Evolutionary conservation across 169 alveolate species (phyloP).

Genomic region (Eimeria sp.): DNA sequence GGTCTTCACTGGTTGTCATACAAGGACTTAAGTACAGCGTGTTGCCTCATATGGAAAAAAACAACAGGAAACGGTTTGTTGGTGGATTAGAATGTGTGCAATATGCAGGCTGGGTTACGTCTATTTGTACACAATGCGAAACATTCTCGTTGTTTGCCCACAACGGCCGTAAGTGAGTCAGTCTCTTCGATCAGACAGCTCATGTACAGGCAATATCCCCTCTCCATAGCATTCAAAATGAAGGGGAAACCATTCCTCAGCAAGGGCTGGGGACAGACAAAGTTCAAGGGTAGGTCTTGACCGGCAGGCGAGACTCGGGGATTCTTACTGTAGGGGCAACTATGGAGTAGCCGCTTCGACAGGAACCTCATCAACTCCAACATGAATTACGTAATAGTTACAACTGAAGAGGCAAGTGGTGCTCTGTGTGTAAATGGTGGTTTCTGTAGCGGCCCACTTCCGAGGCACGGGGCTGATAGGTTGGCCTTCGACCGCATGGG

Average conservation of each 20-base stretch:
- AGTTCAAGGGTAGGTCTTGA: background rate
- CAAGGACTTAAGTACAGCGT: background rate
- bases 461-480: conserved; percentile 27
- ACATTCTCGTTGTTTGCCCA: background rate
- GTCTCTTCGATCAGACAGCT: background rate
- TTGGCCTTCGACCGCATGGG: background rate
- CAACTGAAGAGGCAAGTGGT: background rate
- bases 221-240: background rate
- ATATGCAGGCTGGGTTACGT: background rate
- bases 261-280: background rate
- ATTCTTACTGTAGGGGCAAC: background rate
- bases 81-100: background rate
- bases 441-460: background rate
- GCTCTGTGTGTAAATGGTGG: background rate
- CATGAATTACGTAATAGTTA: background rate
- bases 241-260: background rate
- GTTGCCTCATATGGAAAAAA: background rate
- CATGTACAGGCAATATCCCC: background rate
- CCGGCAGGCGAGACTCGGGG: background rate
- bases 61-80: background rate
- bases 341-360: background rate
- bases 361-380: background rate
- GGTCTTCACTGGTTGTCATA: background rate
- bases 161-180: background rate
- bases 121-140: too few species aligned